Evolutionary conservation across 495 filamentous ascomycete genomes (phyloP), one percentile per base, ranked within the genome.

Genomic region (Hypomontagnella submonticulosa): DNA sequence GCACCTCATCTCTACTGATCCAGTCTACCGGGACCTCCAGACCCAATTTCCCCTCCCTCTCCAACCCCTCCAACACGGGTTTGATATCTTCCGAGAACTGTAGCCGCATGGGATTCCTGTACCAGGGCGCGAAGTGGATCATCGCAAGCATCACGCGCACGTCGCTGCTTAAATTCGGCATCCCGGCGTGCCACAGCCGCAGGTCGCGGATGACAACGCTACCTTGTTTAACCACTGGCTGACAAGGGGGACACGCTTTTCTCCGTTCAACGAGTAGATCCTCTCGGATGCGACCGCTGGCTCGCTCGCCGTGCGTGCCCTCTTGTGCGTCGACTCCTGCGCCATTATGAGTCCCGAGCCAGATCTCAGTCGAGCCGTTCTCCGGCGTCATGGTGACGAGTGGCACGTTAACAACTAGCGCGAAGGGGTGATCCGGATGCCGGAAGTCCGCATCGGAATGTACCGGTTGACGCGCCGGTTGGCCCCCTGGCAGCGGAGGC

Each of bases 141-240:
- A 84, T 81, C 10, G 84, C 83, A 10, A 89, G 72, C 85, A 88
- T 86, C 30, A 88, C 79, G 36, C 86, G 74, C 0, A 77, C 74
- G 9, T 75, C 71, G 13, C 77, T 67, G 4, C 78, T 81, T 15
- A 74, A 59, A 58, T 88, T 89, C 8, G 84, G 85, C 77, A 85
- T 84, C 0, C 86, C 86, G 5, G 82, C 84, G 71, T 88, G 85
- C 85, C 85, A 89, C 4, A 88, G 76, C 18, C 85, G 69, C 51
- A 87, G 70, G 69, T 88, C 85, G 4, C 86, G 75, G 8, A 88
- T 61, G 19, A 86, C 69, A 8, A 87, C 64, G 42, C 80, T 80
- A 0, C 85, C 84, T 53, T 85, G 86, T 19, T 78, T 76, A 1
- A 85, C 75, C 4, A 69, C 54, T 0, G 81, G 81, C 66, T 88